Base-by-base conservation (phyloP, 164 flowering plant species). In the Vitis labrusca region DNA sequence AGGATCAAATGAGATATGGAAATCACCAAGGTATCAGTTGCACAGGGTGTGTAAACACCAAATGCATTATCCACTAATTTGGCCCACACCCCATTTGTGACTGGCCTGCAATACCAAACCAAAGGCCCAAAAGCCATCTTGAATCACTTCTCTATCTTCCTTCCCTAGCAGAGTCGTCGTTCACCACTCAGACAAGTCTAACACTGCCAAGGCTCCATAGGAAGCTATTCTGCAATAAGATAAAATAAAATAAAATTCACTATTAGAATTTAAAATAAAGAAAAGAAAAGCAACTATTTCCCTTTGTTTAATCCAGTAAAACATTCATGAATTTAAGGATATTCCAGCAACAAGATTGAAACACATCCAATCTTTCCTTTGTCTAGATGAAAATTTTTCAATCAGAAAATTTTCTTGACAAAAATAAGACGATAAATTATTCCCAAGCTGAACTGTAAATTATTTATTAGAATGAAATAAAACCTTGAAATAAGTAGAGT, bases 1-100 rank as follows among this genome's bases (percentile, higher is more conserved):
- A 93, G 84, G 64, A 82, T 86, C 84, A 96, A 73, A 76, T 92
- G 86, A 50, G 99, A 91, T 58, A 91, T 53, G 62, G 76, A 72
- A 19, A 85, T 71, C 57, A 89, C 99, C 71, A 96, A 9, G 47
- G 89, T 79, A 70, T 91, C 94, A 14, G 80, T 72, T 11, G 86
- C 93, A 80, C 99, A 96, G 0, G 99, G 99, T 10, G 97, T 91
- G 65, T 92, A 96, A 14, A 85, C 85, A 29, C 98, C 99, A 74
- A 96, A 85, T 9, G 94, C 97, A 86, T 85, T 91, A 52, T 86
- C 85, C 63, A 86, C 92, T 10, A 58, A 70, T 64, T 68, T 87
- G 2, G 91, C 72, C 99, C 99, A 96, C 9, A 85, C 79, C 17
- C 97, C 99, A 80, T 89, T 78, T 8, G 76, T 79, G 61, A 83